Base-by-base conservation (phyloP, 768 basidiomycete genomes). In the Auriscalpium microsporum region DNA sequence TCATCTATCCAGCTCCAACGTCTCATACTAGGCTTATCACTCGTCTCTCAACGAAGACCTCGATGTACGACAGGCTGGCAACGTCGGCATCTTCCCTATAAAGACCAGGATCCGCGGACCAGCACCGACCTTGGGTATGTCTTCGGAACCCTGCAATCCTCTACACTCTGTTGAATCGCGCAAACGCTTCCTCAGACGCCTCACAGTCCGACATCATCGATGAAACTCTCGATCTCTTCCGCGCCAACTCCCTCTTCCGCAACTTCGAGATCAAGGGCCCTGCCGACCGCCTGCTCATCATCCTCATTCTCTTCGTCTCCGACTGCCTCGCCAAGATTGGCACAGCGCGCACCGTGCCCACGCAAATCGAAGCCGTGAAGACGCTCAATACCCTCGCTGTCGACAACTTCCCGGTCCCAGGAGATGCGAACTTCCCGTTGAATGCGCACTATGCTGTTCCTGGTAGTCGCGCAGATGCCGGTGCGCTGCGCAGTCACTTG, bases 261-360 rank as follows among this genome's bases (percentile, higher is more conserved):
- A 98, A 98, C 75, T 99, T 98, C 65, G 96, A 99, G 77, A 98
- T 99, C 81, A 95, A 97, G 69, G 94, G 94, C 16, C 90, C 92
- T 53, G 93, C 94, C 51, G 94, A 96, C 77, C 86, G 94, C 56
- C 84, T 92, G 42, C 80, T 99, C 66, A 98, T 99, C 76, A 83
- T 98, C 69, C 83, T 98, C 65, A 96, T 98, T 70, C 87, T 99
- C 68, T 99, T 88, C 74, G 84, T 97, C 65, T 97, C 94, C 46
- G 96, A 99, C 73, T 98, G 95, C 69, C 83, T 99, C 50, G 82
- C 90, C 28, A 94, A 92, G 73, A 77, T 99, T 63, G 89, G 92
- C 33, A 74, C 78, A 35, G 75, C 82, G 34, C 83, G 86, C 53
- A 78, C 83, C 4, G 74, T 80, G 1, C 84, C 86, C 6, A 80